Evolutionary conservation across 768 basidiomycete species (phyloP), one percentile per base, ranked within the genome.

Genomic region (Xerocomellus chrysenteron): DNA sequence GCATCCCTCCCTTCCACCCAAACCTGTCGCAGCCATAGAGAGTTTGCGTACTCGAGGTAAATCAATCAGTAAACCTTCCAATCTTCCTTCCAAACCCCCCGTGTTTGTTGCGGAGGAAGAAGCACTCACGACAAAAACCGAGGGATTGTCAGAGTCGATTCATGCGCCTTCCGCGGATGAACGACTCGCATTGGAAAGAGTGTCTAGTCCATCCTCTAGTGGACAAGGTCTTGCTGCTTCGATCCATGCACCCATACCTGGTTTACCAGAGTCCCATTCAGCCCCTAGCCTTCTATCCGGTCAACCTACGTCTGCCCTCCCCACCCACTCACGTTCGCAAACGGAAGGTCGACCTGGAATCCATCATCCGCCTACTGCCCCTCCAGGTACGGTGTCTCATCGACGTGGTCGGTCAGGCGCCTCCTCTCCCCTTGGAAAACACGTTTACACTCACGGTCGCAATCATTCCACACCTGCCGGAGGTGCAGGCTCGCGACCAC

Each of bases 391-490:
- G 13, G 47, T 43, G 47, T 58, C 67, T 57, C 61, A 68, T 37
- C 72, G 76, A 47, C 68, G 74, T 57, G 71, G 75, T 56, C 75
- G 78, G 58, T 77, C 79, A 21, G 77, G 81, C 47, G 68, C 75
- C 45, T 72, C 79, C 50, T 78, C 81, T 2, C 76, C 79, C 24
- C 73, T 76, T 17, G 77, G 74, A 45, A 70, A 67, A 55, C 66
- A 71, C 43, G 61, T 69, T 60, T 68, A 69, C 26, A 65, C 66
- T 13, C 73, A 81, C 51, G 65, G 77, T 7, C 83, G 88, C 40
- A 87, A 84, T 42, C 87, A 86, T 59, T 90, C 89, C 0, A 79
- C 87, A 9, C 80, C 84, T 47, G 67, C 75, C 1, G 70, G 77
- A 54, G 65, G 57, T 52, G 64, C 63, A 40, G 69, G 66, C 39